Base-by-base conservation (phyloP, 768 basidiomycete species). In the Boletus coccyginus region DNA sequence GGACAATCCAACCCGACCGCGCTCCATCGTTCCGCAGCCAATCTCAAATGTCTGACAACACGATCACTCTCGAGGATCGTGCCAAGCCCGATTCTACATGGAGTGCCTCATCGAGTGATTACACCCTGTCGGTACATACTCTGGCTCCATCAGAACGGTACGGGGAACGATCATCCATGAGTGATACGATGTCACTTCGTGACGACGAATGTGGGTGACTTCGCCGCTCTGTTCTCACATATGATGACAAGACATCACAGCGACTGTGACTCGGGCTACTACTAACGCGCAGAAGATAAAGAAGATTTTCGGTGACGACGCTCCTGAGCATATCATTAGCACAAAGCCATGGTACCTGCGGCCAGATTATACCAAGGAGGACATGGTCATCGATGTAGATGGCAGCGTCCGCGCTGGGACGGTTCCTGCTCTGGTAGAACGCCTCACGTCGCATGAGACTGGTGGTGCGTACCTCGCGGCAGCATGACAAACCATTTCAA, bases 361-460 rank as follows among this genome's bases (percentile, higher is more conserved):
- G 7, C 84, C 89, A 13, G 90, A 90, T 62, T 92, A 92, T 69
- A 81, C 78, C 53, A 83, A 85, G 42, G 79, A 80, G 10, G 94
- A 98, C 56, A 89, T 98, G 60, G 72, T 90, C 46, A 87, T 96
- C 62, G 91, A 94, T 61, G 81, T 87, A 8, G 92, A 97, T 66
- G 87, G 88, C 27, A 79, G 82, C 45, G 87, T 98, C 52, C 83
- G 88, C 42, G 97, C 90, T 31, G 97, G 94, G 5, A 94, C 94
- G 0, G 79, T 95, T 1, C 74, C 82, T 19, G 93, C 94, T 3
- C 76, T 98, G 12, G 87, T 98, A 2, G 94, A 94, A 67, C 85
- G 92, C 11, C 75, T 98, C 49, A 98, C 97, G 3, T 86, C 90
- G 16, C 96, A 99, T 66, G 93, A 95, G 59, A 83, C 87, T 64